phyloP scores from a whole-genome alignment of 2,329 filamentous ascomycete species.

The Calycina marina region DNA sequence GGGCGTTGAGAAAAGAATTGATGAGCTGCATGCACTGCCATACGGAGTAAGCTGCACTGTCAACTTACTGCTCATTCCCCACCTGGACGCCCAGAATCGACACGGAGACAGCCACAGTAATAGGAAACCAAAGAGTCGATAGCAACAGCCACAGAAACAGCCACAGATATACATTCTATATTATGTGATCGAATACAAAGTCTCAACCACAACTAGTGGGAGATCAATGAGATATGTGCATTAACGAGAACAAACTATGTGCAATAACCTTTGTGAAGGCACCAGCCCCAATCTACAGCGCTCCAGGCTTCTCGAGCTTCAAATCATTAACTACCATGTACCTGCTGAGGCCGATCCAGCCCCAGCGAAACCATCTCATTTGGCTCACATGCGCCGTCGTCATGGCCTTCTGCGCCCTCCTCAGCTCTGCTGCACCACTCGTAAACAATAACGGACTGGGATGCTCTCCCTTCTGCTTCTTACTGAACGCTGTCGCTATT shows the following conservation, averaged over 20 bases:
- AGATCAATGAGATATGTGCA: slow-evolving; percentile 7
- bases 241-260: slow-evolving; percentile 7
- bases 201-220: slow-evolving; percentile 10
- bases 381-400: slow-evolving; percentile 80
- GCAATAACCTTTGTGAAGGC: slow-evolving; percentile 4
- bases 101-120: too few relatives aligned
- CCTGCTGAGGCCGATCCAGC: slow-evolving; percentile 79
- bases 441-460: slow-evolving; percentile 54
- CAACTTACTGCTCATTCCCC: too few relatives aligned
- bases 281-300: background rate
- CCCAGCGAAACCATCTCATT: slow-evolving; percentile 97
- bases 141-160: too few relatives aligned
- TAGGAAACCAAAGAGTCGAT: too few relatives aligned
- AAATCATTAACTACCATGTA: slow-evolving; percentile 97
- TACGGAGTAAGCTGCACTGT: too few relatives aligned
- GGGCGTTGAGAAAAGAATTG: too few relatives aligned
- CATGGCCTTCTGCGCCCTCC: slow-evolving; percentile 73
- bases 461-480: slow-evolving; percentile 29
- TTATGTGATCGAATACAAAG: slow-evolving; percentile 1
- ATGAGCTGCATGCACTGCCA: too few relatives aligned
- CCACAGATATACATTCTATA: background rate
- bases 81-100: too few relatives aligned
- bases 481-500: slow-evolving; percentile 33
- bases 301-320: slow-evolving; percentile 35
- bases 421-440: slow-evolving; percentile 47